Evolutionary conservation across 2,329 filamentous ascomycete genomes (phyloP).

Genomic region (Fusarium bulbicola): DNA sequence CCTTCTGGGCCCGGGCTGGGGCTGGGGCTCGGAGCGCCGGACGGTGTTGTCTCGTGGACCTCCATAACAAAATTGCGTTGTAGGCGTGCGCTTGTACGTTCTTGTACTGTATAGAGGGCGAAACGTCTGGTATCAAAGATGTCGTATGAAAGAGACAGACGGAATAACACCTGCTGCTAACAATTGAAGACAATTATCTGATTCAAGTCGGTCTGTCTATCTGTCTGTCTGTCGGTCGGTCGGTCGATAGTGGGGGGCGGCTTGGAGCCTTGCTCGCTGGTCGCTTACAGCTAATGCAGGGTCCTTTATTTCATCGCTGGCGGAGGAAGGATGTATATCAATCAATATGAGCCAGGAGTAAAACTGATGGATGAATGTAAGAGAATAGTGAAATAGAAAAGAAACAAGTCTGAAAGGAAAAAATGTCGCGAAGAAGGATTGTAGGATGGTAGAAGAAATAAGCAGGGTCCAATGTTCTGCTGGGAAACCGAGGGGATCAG

Average conservation of each 20-base stretch:
- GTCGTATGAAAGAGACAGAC: background rate
- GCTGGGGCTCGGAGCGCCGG: conserved; percentile 22
- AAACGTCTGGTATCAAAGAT: background rate
- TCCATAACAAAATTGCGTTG: conserved; percentile 32
- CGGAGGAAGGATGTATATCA: conserved; percentile 1
- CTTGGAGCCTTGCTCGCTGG: conserved; percentile 25
- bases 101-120: background rate
- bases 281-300: conserved; percentile 24
- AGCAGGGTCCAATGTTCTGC: conserved; percentile 15
- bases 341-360: background rate
- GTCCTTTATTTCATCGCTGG: conserved; percentile 40
- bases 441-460: background rate
- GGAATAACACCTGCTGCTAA: background rate
- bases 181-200: conserved; percentile 9
- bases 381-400: conserved; percentile 8
- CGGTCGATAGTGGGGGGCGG: conserved; percentile 25
- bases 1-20: conserved; percentile 40
- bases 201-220: conserved; percentile 7
- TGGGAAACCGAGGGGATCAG: conserved; percentile 37
- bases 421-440: conserved; percentile 20
- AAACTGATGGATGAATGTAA: background rate
- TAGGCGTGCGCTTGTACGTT: background rate
- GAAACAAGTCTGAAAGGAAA: conserved; percentile 9
- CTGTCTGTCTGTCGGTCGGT: background rate
- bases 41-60: conserved; percentile 35